A percentile compares a stretch with the other conserved stretches of the same genome.
phyloP scores from a whole-genome alignment of 2,329 filamentous ascomycete genomes.

The Neofusicoccum laricinum region DNA sequence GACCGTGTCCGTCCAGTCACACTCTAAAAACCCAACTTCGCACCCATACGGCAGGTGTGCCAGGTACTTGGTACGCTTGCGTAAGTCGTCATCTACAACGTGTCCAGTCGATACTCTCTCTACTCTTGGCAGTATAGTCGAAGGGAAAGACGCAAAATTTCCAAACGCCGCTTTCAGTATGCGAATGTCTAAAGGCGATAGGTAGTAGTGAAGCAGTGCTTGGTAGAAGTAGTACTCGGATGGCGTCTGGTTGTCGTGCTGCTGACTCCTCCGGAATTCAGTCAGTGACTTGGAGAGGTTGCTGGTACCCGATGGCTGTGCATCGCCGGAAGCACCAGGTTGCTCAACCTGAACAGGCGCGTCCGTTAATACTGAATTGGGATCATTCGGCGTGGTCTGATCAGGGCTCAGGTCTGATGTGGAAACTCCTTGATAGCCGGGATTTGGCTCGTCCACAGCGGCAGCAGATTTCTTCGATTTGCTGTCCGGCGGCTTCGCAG shows the following conservation, averaged over 20 bases:
- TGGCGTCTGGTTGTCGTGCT: slow-evolving; percentile 43
- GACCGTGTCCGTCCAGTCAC: slow-evolving; percentile 91
- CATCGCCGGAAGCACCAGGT: not conserved
- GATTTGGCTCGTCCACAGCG: not conserved
- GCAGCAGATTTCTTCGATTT: slow-evolving; percentile 44
- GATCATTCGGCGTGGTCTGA: not conserved
- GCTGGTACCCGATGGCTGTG: not conserved
- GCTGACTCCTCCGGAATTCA: slow-evolving; percentile 26
- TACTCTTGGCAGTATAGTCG: slow-evolving; percentile 79
- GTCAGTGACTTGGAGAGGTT: slow-evolving; percentile 15
- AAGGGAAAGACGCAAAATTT: slow-evolving; percentile 76
- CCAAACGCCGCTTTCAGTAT: slow-evolving; percentile 89
- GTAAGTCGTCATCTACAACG: slow-evolving; percentile 78
- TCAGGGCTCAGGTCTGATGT: not conserved
- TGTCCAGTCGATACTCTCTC: slow-evolving; percentile 88
- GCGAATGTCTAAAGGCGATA: slow-evolving; percentile 86
- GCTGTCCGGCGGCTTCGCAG: slow-evolving; percentile 50
- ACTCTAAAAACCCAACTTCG: slow-evolving; percentile 86
- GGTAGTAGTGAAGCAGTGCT: slow-evolving; percentile 80
- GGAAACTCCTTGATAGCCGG: not conserved
- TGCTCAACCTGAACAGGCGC: not conserved
- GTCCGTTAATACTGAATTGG: not conserved
- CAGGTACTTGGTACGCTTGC: slow-evolving; percentile 82
- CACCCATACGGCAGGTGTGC: slow-evolving; percentile 86
- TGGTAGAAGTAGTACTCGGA: slow-evolving; percentile 83